phyloP scores from a whole-genome alignment of 306 rosid genomes.

The Alnus glutinosa region DNA sequence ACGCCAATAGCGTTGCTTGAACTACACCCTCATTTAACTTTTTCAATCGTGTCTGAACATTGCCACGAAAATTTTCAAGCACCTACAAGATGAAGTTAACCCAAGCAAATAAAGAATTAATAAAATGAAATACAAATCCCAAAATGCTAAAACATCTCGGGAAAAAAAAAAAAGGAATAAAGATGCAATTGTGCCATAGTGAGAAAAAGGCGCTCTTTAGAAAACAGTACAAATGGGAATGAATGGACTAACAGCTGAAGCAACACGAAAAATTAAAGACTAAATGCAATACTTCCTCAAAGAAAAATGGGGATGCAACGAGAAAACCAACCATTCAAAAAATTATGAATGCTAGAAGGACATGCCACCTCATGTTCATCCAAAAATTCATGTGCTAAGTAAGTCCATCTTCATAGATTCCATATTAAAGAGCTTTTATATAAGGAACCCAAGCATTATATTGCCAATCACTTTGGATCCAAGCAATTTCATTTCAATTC shows the following conservation, averaged over 20 bases:
- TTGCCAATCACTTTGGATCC: not conserved
- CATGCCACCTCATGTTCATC: not conserved
- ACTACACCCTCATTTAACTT: conserved; percentile 86
- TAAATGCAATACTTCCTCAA: not conserved
- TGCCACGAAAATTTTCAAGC: conserved; percentile 91
- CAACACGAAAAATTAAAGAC: not conserved
- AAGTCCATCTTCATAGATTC: not conserved
- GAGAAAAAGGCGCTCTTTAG: not conserved
- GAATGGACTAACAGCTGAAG: not conserved
- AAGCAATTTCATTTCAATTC: not conserved
- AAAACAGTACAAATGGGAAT: not conserved
- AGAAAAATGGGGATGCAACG: not conserved
- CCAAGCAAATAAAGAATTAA: conserved; percentile 2
- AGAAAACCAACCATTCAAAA: not conserved
- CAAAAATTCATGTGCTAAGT: not conserved
- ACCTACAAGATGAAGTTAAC: conserved; percentile 53
- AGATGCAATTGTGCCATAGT: not conserved
- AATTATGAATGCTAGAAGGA: not conserved
- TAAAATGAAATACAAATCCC: not conserved
- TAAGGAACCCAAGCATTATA: not conserved
- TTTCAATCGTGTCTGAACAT: conserved; percentile 85
- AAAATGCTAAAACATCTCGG: not conserved
- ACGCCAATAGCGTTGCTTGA: conserved; percentile 90
- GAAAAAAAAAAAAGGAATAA: not conserved
- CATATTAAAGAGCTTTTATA: not conserved